Conservation (phyloP, 352 stramenopile species). For the Phytophthora pinifolia region DNA sequence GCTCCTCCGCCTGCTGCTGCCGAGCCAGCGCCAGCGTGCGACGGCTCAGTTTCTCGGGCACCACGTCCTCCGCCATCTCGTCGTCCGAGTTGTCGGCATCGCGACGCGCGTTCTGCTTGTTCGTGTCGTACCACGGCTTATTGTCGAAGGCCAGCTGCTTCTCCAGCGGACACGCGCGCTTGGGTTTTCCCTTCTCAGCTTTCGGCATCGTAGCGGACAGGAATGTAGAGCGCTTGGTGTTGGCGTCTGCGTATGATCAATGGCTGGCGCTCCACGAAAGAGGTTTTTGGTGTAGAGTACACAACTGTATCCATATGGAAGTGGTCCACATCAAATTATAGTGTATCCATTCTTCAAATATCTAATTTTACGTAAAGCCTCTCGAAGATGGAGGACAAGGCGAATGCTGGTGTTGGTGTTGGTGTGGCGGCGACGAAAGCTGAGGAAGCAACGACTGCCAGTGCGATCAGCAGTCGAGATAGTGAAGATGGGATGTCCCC, state of each 20-base stretch:
- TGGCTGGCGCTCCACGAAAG: conserved; percentile 34
- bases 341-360: conserved; percentile 18
- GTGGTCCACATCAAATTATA: not conserved
- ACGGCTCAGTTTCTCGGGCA: conserved; percentile 80
- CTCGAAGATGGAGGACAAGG: conserved; percentile 3
- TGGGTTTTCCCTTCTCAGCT: conserved; percentile 71
- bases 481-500: conserved; percentile 35
- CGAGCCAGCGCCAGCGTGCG: conserved; percentile 78
- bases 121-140: conserved; percentile 83
- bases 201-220: conserved; percentile 56
- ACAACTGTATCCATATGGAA: not conserved
- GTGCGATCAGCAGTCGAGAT: conserved; percentile 24
- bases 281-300: conserved; percentile 5
- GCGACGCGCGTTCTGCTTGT: conserved; percentile 26
- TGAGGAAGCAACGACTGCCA: conserved; percentile 24
- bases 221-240: conserved; percentile 2
- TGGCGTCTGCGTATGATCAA: conserved; percentile 19
- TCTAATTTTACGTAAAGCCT: conserved; percentile 8
- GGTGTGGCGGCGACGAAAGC: conserved; percentile 2
- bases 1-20: conserved; percentile 81
- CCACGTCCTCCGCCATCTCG: conserved; percentile 59
- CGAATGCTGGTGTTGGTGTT: not conserved
- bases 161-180: conserved; percentile 83
- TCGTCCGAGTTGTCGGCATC: conserved; percentile 62
- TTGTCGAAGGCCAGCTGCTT: conserved; percentile 87